A percentile compares a stretch with the other conserved stretches of the same genome.
Evolutionary conservation across 1,139 yeast species (phyloP).

Genomic region (Geotrichum histeridarum): DNA sequence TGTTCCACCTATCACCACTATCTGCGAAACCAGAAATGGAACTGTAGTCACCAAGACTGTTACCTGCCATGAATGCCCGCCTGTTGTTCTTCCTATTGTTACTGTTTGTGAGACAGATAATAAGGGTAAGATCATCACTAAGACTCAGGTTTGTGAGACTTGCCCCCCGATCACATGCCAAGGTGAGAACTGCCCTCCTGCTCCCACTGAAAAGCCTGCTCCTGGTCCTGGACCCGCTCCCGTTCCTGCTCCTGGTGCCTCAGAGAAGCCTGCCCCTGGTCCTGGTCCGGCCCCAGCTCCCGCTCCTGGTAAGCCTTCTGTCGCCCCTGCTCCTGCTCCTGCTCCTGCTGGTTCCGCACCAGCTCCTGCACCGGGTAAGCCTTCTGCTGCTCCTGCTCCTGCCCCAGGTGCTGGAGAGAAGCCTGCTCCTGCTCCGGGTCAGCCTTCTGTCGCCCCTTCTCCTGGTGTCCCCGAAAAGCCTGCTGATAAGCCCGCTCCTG

Average conservation of each 20-base stretch:
- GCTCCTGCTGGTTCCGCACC: not conserved
- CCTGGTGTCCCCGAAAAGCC: no score
- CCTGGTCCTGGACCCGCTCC: no score
- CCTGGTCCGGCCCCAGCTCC: not conserved
- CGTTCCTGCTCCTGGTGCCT: not conserved
- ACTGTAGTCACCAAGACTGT: not conserved
- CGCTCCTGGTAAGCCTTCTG: not conserved
- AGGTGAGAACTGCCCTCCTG: no score
- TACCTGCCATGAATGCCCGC: not conserved
- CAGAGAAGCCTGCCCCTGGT: not conserved
- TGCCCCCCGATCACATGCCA: no score
- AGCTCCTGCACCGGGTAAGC: not conserved
- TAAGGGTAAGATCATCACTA: no score
- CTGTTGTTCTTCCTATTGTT: no score
- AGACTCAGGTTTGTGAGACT: no score
- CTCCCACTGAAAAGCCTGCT: no score
- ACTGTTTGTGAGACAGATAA: no score
- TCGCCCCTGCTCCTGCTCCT: slow-evolving; percentile 3
- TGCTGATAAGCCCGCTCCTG: not conserved
- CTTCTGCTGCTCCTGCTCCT: not conserved
- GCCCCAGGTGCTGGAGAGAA: not conserved
- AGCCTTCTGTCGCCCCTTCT: not conserved
- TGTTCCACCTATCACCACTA: not conserved
- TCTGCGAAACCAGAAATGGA: not conserved
- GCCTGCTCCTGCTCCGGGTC: not conserved